Percentiles rank a stretch among this genome's conserved stretches.
phyloP scores from a whole-genome alignment of 768 basidiomycete genomes.

The Thelephora aurantiotincta region DNA sequence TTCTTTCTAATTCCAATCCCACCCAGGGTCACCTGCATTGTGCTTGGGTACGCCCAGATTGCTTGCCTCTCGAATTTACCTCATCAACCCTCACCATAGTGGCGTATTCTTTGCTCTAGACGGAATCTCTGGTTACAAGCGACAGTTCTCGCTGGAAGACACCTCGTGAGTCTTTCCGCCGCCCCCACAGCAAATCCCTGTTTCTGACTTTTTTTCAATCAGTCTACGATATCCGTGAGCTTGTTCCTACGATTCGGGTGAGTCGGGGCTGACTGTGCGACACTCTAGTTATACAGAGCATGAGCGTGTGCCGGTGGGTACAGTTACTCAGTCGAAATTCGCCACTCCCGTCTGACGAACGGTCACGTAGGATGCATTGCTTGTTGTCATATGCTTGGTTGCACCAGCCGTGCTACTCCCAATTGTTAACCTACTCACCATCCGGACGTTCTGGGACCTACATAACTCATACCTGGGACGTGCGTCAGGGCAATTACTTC shows the following conservation, averaged over 20 bases:
- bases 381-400: constrained; percentile 30
- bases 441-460: constrained; percentile 82
- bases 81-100: constrained; percentile 20
- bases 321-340: neutral
- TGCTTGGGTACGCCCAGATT: constrained; percentile 38
- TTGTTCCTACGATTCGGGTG: neutral
- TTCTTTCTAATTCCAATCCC: neutral
- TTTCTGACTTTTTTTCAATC: constrained; percentile 6
- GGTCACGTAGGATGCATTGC: constrained; percentile 1
- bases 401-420: constrained; percentile 61
- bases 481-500: constrained; percentile 11
- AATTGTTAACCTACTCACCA: constrained; percentile 52
- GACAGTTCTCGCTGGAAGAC: constrained; percentile 70
- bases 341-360: constrained; percentile 8
- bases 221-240: constrained; percentile 26
- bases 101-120: constrained; percentile 49
- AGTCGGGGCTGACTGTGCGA: no score
- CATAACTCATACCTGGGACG: constrained; percentile 50
- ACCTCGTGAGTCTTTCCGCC: constrained; percentile 37
- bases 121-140: constrained; percentile 53
- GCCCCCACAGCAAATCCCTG: constrained; percentile 6
- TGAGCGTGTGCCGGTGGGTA: constrained; percentile 64
- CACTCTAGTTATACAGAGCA: constrained; percentile 45
- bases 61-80: neutral
- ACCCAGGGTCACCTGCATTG: constrained; percentile 51